Base-by-base conservation (phyloP, 371 early-diverging fungal species). In the Apophysomyces variabilis region DNA sequence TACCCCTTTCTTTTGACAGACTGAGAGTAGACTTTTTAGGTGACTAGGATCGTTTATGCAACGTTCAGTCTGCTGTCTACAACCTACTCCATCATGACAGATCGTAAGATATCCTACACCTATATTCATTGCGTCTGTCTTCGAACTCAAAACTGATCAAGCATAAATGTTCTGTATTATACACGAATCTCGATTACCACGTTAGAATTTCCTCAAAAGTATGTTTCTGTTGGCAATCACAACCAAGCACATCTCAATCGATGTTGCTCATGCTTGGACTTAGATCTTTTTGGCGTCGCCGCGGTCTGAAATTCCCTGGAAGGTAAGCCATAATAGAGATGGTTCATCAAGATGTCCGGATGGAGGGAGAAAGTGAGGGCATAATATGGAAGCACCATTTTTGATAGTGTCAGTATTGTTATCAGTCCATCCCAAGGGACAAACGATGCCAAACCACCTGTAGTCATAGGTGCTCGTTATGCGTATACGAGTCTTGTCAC, bases 251-350 rank as follows among this genome's bases (percentile, higher is more conserved):
- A 50, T 50, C 54, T 35, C 16, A 50, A 21, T 26, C 21, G 18
- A 50, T 21, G 54, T 50, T 26, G 54, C 54, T 50, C 54, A 50
- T 50, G 54, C 21, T 50, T 56, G 54, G 54, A 50, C 58, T 32
- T 64, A 82, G 83, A 57, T 76, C 80, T 7, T 83, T 83, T 76
- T 83, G 83, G 83, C 71, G 77, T 66, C 65, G 77, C 38, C 74
- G 66, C 58, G 78, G 80, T 8, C 59, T 74, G 36, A 77, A 78
- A 61, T 46, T 80, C 32, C 83, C 83, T 61, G 83, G 80, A 70
- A 77, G 83, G 83, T 83, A 78, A 57, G 32, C 14, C 32, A n/a
- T 16, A 35, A 11, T 43, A 39, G 58, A 14, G n/a, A n/a, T 46
- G n/a, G 45, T 3, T 26, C 4, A n/a, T 8, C n/a, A 39, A 6